A percentile compares a stretch with the other conserved stretches of the same genome.
These are phyloP conservation scores for Calocera cornea DNA, from an alignment of 768 basidiomycete genomes.

Conservation along the genomic window DNA sequence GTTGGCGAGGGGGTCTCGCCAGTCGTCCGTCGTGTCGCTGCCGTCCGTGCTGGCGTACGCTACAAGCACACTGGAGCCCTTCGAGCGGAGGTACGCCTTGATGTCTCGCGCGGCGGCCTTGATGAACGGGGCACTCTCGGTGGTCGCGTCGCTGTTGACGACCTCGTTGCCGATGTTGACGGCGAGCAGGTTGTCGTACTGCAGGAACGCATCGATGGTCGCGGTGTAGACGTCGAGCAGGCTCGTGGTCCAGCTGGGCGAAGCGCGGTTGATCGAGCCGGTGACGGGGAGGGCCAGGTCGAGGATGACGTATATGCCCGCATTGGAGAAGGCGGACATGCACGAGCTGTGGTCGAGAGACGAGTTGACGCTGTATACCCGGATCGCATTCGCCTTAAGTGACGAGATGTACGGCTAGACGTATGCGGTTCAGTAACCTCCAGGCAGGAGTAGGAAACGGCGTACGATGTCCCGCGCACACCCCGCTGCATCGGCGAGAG, in stretches of 20 bases:
- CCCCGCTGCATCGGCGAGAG: slow-evolving; percentile 48
- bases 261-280: slow-evolving; percentile 60
- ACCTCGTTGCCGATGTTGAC: slow-evolving; percentile 86
- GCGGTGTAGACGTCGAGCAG: slow-evolving; percentile 62
- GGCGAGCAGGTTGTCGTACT: slow-evolving; percentile 81
- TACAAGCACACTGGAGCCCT: slow-evolving; percentile 49
- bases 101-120: slow-evolving; percentile 85
- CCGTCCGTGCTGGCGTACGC: slow-evolving; percentile 83
- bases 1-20: slow-evolving; percentile 52
- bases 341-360: slow-evolving; percentile 74
- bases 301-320: slow-evolving; percentile 82
- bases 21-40: slow-evolving; percentile 28
- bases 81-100: slow-evolving; percentile 67
- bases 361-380: slow-evolving; percentile 77
- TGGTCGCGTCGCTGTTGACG: slow-evolving; percentile 39
- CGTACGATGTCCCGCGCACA: slow-evolving; percentile 65
- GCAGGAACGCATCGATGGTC: slow-evolving; percentile 66
- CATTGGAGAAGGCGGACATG: slow-evolving; percentile 60
- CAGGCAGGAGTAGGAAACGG: not conserved
- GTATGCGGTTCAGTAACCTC: not conserved
- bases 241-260: slow-evolving; percentile 69
- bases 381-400: slow-evolving; percentile 67
- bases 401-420: slow-evolving; percentile 47
- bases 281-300: slow-evolving; percentile 76
- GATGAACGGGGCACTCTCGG: slow-evolving; percentile 59